Evolutionary conservation across 768 basidiomycete species (phyloP).

Genomic region (Naganishia friedmannii): DNA sequence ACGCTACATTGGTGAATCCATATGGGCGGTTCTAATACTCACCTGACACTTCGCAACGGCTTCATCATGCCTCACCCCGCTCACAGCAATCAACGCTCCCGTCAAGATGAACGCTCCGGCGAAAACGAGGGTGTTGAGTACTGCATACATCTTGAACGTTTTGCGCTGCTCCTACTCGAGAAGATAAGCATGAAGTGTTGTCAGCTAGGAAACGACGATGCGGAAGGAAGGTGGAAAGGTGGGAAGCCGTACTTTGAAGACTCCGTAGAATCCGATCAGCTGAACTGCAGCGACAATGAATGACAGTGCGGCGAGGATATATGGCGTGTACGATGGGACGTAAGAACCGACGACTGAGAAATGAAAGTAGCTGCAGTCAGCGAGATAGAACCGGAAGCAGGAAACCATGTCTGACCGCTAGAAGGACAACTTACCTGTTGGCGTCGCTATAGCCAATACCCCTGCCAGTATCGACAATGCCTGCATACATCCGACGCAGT

Average conservation of each 20-base stretch:
- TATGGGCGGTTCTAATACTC: conserved; percentile 33
- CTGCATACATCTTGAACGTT: conserved; percentile 45
- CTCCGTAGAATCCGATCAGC: conserved; percentile 78
- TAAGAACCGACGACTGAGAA: conserved; percentile 75
- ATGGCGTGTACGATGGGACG: conserved; percentile 71
- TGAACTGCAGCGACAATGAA: conserved; percentile 75
- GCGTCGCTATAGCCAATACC: conserved; percentile 44
- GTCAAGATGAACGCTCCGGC: conserved; percentile 68
- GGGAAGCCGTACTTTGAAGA: conserved; percentile 60
- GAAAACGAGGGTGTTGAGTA: conserved; percentile 39
- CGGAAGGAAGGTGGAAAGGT: background rate
- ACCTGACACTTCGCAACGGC: conserved; percentile 68
- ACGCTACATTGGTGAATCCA: too few relatives aligned
- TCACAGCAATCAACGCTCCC: conserved; percentile 76
- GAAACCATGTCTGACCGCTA: too few relatives aligned
- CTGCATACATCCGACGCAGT: conserved; percentile 27
- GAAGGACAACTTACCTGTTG: conserved; percentile 33
- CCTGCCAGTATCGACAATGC: conserved; percentile 42
- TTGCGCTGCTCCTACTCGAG: conserved; percentile 46
- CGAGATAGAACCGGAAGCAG: too few relatives aligned
- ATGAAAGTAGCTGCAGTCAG: background rate
- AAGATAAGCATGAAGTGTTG: too few relatives aligned
- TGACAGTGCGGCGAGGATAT: conserved; percentile 71
- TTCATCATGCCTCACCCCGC: conserved; percentile 69
- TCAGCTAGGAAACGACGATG: background rate